Base-by-base conservation (phyloP, 768 basidiomycete species). In the Dacryopinax spathularia region DNA sequence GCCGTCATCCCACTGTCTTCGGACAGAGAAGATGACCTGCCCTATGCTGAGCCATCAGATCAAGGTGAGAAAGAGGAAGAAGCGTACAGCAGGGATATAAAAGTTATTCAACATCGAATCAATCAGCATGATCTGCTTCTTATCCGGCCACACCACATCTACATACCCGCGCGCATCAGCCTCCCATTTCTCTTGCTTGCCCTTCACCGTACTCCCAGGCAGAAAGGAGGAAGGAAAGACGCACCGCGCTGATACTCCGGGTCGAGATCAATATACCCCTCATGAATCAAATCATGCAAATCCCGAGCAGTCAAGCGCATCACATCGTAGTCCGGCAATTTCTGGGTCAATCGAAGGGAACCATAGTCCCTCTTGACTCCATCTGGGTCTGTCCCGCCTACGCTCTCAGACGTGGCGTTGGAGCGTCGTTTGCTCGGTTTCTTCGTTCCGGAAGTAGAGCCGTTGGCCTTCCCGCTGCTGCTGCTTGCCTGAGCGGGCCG, bases 181-280 rank as follows among this genome's bases (percentile, higher is more conserved):
- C 9, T 44, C 7, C 25, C 9, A n/a, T n/a, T n/a, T n/a, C n/a
- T n/a, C n/a, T n/a, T n/a, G n/a, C n/a, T n/a, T n/a, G n/a, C n/a
- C n/a, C n/a, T n/a, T 44, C 43, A 44, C 9, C 25, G 25, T 44
- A 44, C 22, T 10, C 36, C 12, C 12, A 10, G 10, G 36, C 10
- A 37, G 10, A 10, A 37, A 10, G 12, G n/a, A 10, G 34, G 35
- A 37, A 27, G n/a, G 39, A 62, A 62, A 48, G 1, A 68, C 76
- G 63, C 62, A 84, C 87, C 87, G 78, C 87, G 76, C 70, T 89
- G 87, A 70, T 88, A 89, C 20, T 81, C 74, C 0, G 88, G 87
- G 61, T 83, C 80, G 27, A 90, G 73, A 70, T 89, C 85, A 62
- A 90, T 86, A 0, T 73, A 73, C 3, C 86, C 86, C 34, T 85